Evolutionary conservation across 257 asterid genomes (phyloP), one percentile per base, ranked within the genome.

Genomic region (Gentiana straminea): DNA sequence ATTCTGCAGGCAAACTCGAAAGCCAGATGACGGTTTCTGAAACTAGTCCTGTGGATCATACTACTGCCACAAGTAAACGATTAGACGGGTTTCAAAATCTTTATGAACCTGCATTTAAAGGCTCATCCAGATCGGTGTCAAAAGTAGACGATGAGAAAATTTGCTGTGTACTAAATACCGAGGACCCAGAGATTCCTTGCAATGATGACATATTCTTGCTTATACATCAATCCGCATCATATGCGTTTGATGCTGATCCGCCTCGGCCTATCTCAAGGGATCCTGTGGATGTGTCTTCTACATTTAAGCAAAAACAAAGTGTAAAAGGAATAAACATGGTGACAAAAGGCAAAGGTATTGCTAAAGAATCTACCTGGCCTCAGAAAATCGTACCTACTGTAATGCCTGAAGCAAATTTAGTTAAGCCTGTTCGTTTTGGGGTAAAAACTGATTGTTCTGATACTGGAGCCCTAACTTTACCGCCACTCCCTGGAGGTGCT

Each of bases 131-230:
- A 61, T 60, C 81, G 54, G 63, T 73, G 64, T 60, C 62, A 62
- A 68, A 49, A 59, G 47, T 77, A 63, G 86, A 78, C 51, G 80
- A 68, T 55, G 86, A 83, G 45, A 73, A 50, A 57, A 74, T 78
- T 57, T 50, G 55, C 63, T 88, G 99, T 70, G 74, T 73, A 1
- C 60, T 92, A 70, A 92, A 92, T 82, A 75, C 93, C 0, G 94
- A 85, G 76, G 97, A 85, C 77, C 64, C 95, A 35, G 97, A 92
- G 64, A 81, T 88, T 81, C 99, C 99, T 60, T 85, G 99, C 78
- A 92, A 92, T 56, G 99, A 92, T 73, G 99, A 92, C 68, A 88
- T 92, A 71, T 92, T 92, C 86, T 81, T 92, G 75, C 98, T 92
- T 64, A 92, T 87, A 70, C 98, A 87, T 72, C 89, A 90, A 69